Percentiles rank a stretch among this genome's conserved stretches.
Evolutionary conservation across 768 basidiomycete genomes (phyloP).

Genomic region (Serendipita sp.): DNA sequence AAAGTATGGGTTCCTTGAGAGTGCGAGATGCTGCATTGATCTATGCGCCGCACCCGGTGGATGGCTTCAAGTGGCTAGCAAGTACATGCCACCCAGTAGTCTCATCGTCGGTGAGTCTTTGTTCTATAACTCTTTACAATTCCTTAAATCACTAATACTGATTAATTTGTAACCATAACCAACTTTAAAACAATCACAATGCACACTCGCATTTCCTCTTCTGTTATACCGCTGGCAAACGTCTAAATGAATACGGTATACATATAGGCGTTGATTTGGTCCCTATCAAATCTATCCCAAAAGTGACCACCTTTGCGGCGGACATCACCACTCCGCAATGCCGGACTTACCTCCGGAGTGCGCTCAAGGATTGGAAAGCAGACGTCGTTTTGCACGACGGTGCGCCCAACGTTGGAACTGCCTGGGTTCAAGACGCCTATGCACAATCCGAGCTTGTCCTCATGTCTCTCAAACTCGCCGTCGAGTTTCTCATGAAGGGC

Average conservation of each 20-base stretch:
- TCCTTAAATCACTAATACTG: too few species aligned
- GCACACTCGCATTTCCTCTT: too few species aligned
- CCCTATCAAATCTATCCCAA: constrained; percentile 88
- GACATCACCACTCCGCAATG: constrained; percentile 92
- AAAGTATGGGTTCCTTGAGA: constrained; percentile 84
- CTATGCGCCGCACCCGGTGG: constrained; percentile 97
- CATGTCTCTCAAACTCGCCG: constrained; percentile 86
- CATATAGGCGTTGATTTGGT: constrained; percentile 83
- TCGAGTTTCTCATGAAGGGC: constrained; percentile 83
- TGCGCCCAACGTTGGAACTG: constrained; percentile 97
- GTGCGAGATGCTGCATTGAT: constrained; percentile 87
- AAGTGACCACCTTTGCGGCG: constrained; percentile 76
- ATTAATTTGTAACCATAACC: too few species aligned
- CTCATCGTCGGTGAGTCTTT: constrained; percentile 67
- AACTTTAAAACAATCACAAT: too few species aligned
- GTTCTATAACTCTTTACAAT: neutral
- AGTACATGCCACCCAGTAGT: constrained; percentile 89
- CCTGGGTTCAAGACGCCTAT: constrained; percentile 98
- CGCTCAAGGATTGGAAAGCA: constrained; percentile 97
- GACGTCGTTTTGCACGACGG: constrained; percentile 97
- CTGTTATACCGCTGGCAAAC: too few species aligned
- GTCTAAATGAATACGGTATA: neutral
- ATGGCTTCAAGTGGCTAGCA: constrained; percentile 96
- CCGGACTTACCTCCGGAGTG: constrained; percentile 65
- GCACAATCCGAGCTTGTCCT: constrained; percentile 91